These are phyloP conservation scores for Colletotrichum plurivorum DNA, from an alignment of 2,329 filamentous ascomycete species.

Conservation along the genomic window DNA sequence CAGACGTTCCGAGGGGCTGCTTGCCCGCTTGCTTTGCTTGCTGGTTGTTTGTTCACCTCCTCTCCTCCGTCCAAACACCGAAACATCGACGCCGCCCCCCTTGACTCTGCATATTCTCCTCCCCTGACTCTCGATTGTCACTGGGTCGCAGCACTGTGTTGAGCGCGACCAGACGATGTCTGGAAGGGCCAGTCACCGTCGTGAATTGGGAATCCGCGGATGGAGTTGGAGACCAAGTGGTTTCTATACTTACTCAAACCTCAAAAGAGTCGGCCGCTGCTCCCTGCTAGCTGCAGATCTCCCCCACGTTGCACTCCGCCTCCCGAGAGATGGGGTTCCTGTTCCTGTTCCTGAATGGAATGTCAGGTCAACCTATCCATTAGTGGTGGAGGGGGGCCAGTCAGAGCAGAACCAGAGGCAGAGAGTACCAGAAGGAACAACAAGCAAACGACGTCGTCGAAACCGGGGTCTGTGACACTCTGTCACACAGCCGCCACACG, in stretches of 20 bases:
- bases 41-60: not conserved
- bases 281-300: constrained; percentile 38
- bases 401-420: not conserved
- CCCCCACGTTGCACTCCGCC: constrained; percentile 4
- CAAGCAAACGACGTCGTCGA: constrained; percentile 16
- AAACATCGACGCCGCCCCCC: no score
- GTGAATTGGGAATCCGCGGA: not conserved
- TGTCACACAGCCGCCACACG: constrained; percentile 41
- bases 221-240: not conserved
- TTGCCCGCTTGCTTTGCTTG: not conserved
- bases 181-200: not conserved
- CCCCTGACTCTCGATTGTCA: not conserved
- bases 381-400: no score
- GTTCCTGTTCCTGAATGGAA: no score
- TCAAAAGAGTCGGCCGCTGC: constrained; percentile 2
- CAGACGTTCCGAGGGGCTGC: constrained; percentile 13
- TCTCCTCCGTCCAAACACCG: not conserved
- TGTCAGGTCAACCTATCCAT: no score
- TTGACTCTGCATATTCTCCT: no score
- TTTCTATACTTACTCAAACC: not conserved
- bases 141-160: not conserved
- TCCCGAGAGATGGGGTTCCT: not conserved
- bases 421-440: not conserved
- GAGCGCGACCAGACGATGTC: not conserved
- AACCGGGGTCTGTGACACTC: constrained; percentile 41